phyloP scores from a whole-genome alignment of 345 rosid species.

The Excoecaria agallocha region DNA sequence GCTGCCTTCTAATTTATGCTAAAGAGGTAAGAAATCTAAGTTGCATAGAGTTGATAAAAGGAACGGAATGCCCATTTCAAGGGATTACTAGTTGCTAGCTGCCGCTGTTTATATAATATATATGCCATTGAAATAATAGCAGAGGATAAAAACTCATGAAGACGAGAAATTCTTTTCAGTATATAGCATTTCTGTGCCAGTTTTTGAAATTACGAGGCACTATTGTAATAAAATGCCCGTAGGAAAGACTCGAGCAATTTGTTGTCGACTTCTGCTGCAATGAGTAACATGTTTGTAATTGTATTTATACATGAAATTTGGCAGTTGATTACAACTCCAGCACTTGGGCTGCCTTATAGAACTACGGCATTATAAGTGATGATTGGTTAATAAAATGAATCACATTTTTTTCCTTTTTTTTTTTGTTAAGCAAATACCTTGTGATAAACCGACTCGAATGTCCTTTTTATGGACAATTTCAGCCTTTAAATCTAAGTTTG shows the following conservation, averaged over 20 bases:
- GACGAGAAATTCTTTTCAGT: background rate
- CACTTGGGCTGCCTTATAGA: background rate
- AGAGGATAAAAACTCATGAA: background rate
- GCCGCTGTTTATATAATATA: background rate
- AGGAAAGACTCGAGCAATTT: background rate
- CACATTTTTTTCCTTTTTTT: too few species aligned
- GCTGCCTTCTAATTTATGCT: slow-evolving; percentile 25
- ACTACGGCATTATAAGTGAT: background rate
- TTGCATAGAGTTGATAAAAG: background rate
- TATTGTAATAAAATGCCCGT: background rate
- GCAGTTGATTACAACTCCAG: background rate
- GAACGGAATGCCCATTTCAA: background rate
- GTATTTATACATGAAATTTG: background rate
- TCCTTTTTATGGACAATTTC: too few species aligned
- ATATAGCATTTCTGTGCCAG: background rate
- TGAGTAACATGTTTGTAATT: background rate
- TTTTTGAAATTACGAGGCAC: slow-evolving; percentile 1
- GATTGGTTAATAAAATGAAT: too few species aligned
- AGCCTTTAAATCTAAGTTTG: too few species aligned
- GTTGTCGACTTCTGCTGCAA: background rate
- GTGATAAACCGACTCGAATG: too few species aligned
- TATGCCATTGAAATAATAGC: background rate
- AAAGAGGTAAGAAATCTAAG: background rate
- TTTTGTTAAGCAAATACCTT: too few species aligned
- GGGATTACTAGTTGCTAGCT: background rate